Conservation (phyloP, 768 basidiomycete genomes). For the Sarcomyxa edulis region DNA sequence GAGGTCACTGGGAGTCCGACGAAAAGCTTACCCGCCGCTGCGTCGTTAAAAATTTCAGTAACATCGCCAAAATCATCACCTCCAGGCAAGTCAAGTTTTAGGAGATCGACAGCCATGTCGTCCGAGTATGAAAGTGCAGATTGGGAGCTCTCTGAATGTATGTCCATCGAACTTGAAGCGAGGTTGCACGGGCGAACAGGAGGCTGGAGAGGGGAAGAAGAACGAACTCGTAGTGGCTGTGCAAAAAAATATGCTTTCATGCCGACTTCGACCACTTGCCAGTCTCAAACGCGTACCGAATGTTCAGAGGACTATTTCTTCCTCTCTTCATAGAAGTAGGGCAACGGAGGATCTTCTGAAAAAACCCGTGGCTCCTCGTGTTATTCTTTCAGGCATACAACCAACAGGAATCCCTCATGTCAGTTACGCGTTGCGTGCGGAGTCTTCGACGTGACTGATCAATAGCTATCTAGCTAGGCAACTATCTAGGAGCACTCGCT, state of each 20-base stretch:
- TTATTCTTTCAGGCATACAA: conserved; percentile 89
- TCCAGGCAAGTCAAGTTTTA: conserved; percentile 40
- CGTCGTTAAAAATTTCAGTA: conserved; percentile 52
- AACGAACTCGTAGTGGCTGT: conserved; percentile 23
- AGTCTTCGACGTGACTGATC: too few relatives aligned
- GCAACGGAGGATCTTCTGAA: too few relatives aligned
- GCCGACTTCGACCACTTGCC: not conserved
- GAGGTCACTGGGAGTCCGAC: too few relatives aligned
- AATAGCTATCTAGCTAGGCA: conserved; percentile 64
- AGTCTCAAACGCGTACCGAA: too few relatives aligned
- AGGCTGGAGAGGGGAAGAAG: conserved; percentile 1
- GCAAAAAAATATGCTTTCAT: conserved; percentile 14
- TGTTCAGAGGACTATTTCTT: too few relatives aligned
- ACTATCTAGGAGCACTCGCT: conserved; percentile 84
- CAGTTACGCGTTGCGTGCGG: conserved; percentile 16
- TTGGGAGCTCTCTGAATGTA: conserved; percentile 6
- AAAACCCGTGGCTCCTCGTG: conserved; percentile 20
- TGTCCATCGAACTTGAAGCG: too few relatives aligned
- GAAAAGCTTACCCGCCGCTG: conserved; percentile 49
- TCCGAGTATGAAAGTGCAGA: conserved; percentile 2
- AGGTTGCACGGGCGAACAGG: not conserved
- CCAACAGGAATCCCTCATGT: conserved; percentile 92
- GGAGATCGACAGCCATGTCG: conserved; percentile 8
- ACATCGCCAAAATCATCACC: conserved; percentile 61
- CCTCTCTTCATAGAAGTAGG: too few relatives aligned